phyloP scores from a whole-genome alignment of 306 rosid species.

The Vigna radiata region DNA sequence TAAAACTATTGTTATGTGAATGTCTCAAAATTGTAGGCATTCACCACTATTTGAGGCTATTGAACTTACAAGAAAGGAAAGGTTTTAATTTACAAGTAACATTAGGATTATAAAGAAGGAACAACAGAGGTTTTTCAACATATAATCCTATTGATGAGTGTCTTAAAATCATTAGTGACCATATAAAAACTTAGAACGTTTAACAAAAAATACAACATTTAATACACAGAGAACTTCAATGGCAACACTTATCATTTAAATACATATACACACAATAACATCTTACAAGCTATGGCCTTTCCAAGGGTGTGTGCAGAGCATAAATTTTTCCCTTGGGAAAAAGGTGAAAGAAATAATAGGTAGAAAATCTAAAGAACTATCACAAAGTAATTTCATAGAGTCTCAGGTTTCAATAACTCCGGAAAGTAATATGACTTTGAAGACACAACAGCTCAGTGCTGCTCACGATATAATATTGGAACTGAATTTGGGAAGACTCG shows the following conservation, averaged over 20 bases:
- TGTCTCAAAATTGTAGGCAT: conserved; percentile 21
- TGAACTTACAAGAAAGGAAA: not conserved
- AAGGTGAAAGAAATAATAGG: not conserved
- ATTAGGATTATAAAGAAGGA: conserved; percentile 21
- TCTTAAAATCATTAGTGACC: not conserved
- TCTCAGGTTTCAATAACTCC: conserved; percentile 3
- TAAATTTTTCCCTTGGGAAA: not conserved
- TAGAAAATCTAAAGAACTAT: conserved; percentile 3
- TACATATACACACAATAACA: not conserved
- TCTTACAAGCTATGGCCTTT: conserved; percentile 3
- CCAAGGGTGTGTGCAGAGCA: not conserved
- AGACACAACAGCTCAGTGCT: conserved; percentile 19
- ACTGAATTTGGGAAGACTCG: conserved; percentile 22
- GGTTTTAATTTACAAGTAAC: not conserved
- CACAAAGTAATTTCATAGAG: not conserved
- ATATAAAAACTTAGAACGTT: not conserved
- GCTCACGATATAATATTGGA: conserved; percentile 24
- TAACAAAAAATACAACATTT: not conserved
- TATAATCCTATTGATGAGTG: not conserved
- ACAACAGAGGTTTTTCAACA: not conserved
- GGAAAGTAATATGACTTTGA: conserved; percentile 9
- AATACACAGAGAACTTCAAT: not conserved
- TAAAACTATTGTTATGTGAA: conserved; percentile 4
- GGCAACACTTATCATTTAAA: not conserved
- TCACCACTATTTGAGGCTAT: not conserved